Evolutionary conservation across 768 basidiomycete species (phyloP).

Genomic region (Lentinula edodes): DNA sequence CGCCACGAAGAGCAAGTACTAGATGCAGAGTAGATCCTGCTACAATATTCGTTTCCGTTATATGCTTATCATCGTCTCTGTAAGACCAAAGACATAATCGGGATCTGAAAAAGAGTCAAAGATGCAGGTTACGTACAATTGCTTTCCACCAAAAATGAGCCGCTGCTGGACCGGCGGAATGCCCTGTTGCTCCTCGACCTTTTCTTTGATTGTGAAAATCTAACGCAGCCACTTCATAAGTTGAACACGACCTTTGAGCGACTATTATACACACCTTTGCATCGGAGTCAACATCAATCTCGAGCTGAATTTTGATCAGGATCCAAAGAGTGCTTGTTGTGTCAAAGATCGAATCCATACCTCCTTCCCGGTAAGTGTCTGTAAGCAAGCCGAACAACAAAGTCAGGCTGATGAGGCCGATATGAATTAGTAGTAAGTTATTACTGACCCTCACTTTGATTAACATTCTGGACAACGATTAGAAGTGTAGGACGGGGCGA

Average conservation of each 20-base stretch:
- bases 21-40: constrained; percentile 90
- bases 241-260: too few species aligned
- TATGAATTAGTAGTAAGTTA: neutral
- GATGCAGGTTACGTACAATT: constrained; percentile 59
- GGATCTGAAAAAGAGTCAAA: neutral
- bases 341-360: constrained; percentile 30
- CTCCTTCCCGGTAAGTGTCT: constrained; percentile 98
- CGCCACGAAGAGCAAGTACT: constrained; percentile 93
- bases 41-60: constrained; percentile 74
- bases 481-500: neutral
- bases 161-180: constrained; percentile 96
- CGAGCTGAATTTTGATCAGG: constrained; percentile 52
- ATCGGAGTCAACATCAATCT: constrained; percentile 89
- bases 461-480: neutral
- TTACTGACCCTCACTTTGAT: neutral
- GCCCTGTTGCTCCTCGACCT: constrained; percentile 97
- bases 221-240: constrained; percentile 21
- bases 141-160: constrained; percentile 87
- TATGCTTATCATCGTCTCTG: constrained; percentile 91
- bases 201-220: constrained; percentile 95
- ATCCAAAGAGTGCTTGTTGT: constrained; percentile 1
- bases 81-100: neutral
- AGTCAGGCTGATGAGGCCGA: neutral
- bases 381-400: neutral
- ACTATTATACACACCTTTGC: constrained; percentile 56